These are phyloP conservation scores for Clavispora vitiphila DNA, from an alignment of 805 yeast genomes.

Conservation along the genomic window DNA sequence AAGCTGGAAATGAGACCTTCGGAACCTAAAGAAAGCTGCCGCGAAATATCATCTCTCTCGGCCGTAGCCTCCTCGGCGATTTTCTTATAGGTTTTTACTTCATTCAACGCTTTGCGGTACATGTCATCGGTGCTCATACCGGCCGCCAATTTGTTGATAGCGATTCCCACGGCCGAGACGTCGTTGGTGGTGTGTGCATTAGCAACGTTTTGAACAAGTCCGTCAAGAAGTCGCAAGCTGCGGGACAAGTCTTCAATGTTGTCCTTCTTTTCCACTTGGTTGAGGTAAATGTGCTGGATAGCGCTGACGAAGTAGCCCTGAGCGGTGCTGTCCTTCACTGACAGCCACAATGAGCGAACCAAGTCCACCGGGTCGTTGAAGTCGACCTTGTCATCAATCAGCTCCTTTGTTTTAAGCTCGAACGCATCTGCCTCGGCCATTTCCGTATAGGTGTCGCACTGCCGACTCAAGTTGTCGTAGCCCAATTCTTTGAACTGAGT, in stretches of 20 bases:
- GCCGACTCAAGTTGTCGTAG: constrained; percentile 57
- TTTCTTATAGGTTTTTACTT: constrained; percentile 16
- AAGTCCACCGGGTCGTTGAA: constrained; percentile 71
- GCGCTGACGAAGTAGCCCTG: constrained; percentile 57
- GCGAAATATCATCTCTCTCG: constrained; percentile 51
- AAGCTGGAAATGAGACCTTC: constrained; percentile 64
- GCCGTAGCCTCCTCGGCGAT: constrained; percentile 26
- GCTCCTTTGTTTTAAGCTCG: constrained; percentile 33
- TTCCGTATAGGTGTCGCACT: constrained; percentile 57
- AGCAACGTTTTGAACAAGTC: constrained; percentile 57
- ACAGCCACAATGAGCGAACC: constrained; percentile 52
- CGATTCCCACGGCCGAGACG: constrained; percentile 55
- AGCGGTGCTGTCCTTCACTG: constrained; percentile 53
- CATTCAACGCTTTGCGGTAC: constrained; percentile 60
- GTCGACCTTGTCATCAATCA: constrained; percentile 41
- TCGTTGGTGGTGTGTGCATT: constrained; percentile 48
- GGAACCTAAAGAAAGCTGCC: constrained; percentile 69
- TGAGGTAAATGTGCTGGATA: constrained; percentile 60
- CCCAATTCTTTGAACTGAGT: constrained; percentile 32
- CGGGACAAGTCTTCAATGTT: constrained; percentile 40
- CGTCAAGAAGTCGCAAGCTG: constrained; percentile 59
- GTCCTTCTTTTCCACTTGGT: constrained; percentile 47
- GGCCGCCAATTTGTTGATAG: constrained; percentile 67
- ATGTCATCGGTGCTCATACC: constrained; percentile 80
- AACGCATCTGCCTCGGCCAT: constrained; percentile 52